These are phyloP conservation scores for Chlamydomonas applanata DNA, from an alignment of 139 green algal species.

Conservation along the genomic window DNA sequence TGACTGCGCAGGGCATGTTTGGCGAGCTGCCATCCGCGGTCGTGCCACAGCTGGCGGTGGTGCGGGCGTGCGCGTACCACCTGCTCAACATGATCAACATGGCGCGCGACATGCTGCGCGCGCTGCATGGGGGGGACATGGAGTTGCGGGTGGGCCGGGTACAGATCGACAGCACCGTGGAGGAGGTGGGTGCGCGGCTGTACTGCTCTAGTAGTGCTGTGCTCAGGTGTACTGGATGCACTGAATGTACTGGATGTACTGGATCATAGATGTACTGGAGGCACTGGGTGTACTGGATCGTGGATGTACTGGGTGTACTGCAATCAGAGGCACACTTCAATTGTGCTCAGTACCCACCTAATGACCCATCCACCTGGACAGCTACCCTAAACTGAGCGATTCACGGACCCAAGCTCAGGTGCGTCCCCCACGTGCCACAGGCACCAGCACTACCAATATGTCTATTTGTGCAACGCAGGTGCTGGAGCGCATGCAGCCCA, in stretches of 20 bases:
- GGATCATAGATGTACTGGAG: too few species aligned
- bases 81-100: conserved; percentile 54
- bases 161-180: conserved; percentile 21
- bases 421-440: not conserved
- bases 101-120: conserved; percentile 18
- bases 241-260: too few species aligned
- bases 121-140: conserved; percentile 19
- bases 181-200: conserved; percentile 19
- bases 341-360: too few species aligned
- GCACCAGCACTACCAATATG: too few species aligned
- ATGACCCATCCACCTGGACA: too few species aligned
- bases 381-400: too few species aligned
- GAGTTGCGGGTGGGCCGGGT: conserved; percentile 14
- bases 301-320: too few species aligned
- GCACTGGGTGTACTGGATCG: too few species aligned
- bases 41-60: conserved; percentile 35
- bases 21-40: conserved; percentile 32
- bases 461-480: conserved; percentile 18
- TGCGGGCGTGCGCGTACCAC: conserved; percentile 40
- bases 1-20: conserved; percentile 37
- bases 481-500: conserved; percentile 33
- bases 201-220: too few species aligned
- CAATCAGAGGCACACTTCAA: too few species aligned
- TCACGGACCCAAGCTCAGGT: too few species aligned
- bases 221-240: too few species aligned